Percentiles rank a stretch among this genome's conserved stretches.
Conservation (phyloP, 2,329 filamentous ascomycete species). For the Trichoderma simmonsii region DNA sequence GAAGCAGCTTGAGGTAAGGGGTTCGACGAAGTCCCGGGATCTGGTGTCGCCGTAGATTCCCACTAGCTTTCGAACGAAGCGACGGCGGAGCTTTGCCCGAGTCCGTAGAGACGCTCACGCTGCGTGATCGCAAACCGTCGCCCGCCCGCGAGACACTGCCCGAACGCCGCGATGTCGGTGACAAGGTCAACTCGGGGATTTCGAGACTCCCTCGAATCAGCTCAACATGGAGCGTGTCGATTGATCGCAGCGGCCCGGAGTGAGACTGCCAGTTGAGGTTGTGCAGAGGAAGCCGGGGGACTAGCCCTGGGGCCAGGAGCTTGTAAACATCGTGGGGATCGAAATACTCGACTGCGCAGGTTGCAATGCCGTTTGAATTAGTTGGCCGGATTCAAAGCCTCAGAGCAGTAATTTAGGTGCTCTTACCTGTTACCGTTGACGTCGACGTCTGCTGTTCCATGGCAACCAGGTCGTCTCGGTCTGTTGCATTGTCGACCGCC, state of each 20-base stretch:
- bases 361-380: background rate
- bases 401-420: background rate
- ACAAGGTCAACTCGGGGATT: constrained; percentile 36
- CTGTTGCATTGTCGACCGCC: constrained; percentile 30
- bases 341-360: constrained; percentile 78
- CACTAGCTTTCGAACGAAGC: constrained; percentile 33
- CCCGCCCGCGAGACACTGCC: constrained; percentile 42
- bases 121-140: constrained; percentile 61
- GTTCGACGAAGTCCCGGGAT: constrained; percentile 91
- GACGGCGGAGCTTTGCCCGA: constrained; percentile 25
- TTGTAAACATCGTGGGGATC: constrained; percentile 89
- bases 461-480: constrained; percentile 30
- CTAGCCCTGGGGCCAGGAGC: constrained; percentile 72
- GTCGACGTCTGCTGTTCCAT: constrained; percentile 68
- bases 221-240: constrained; percentile 87
- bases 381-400: background rate
- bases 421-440: constrained; percentile 72
- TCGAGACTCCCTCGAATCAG: constrained; percentile 64
- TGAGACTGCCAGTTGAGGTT: constrained; percentile 98
- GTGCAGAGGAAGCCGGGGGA: constrained; percentile 75
- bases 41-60: constrained; percentile 69
- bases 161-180: constrained; percentile 31
- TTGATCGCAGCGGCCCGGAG: constrained; percentile 84
- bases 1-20: constrained; percentile 85
- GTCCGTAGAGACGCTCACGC: constrained; percentile 39